Evolutionary conservation across 192 early-diverging fungal genomes (phyloP), one percentile per base, ranked within the genome.

Genomic region (Rhizophagus clarus): DNA sequence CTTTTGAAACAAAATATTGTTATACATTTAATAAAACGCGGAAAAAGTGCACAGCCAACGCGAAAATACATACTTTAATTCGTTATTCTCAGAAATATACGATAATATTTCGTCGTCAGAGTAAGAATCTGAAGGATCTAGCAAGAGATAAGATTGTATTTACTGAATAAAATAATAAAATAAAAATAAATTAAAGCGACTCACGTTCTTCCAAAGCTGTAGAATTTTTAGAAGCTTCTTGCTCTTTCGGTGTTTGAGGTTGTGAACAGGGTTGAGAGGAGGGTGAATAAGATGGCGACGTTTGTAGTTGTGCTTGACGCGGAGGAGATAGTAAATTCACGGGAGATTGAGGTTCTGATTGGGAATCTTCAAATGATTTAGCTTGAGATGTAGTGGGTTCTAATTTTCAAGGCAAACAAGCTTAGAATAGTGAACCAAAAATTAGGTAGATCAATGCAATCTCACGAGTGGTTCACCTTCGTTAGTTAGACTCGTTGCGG

Each of bases 21-120:
- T 67, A 15, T 32, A 31, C 28, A 31, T 67, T 31, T 31, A 67
- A 32, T 28, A 17, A 31, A 7, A 3, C 17, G 15, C 6, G 26
- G 12, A 67, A 29, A 31, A 66, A 31, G 14, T 31, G 9, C 6
- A 29, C 15, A 11, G 26, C n/a, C 26, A 29, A 32, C 63, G 26
- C 63, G 24, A 29, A 32, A 22, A 67, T 32, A 67, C 64, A 67
- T 67, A 67, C 64, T 28, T 67, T 14, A 67, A 20, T 67, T 67
- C 28, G 14, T 67, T 67, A 28, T 31, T 67, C 32, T 67, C 64
- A 17, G 64, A 12, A 17, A 67, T 67, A 67, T 67, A 31, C 5
- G 28, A 17, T 67, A 67, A 31, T 12, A 67, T 31, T 31, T 67
- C 64, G 32, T 67, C 64, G 64, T 67, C 31, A 67, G 64, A 8